A percentile compares a stretch with the other conserved stretches of the same genome.
These are phyloP conservation scores for Pleurotus platypus DNA, from an alignment of 768 basidiomycete species.

Conservation along the genomic window DNA sequence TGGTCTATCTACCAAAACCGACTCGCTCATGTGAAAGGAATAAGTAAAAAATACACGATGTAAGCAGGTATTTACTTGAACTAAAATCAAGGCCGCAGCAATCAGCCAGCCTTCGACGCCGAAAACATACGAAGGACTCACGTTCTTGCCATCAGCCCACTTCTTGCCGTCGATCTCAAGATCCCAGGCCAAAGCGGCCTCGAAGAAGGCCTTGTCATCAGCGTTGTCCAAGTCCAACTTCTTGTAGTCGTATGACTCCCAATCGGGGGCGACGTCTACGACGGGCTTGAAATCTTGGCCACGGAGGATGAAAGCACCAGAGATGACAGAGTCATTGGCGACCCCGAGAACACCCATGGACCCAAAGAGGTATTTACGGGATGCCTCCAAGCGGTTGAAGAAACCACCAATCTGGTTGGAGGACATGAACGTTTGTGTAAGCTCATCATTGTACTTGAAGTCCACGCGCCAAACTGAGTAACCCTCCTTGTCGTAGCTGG, in stretches of 20 bases:
- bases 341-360: slow-evolving; percentile 88
- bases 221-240: slow-evolving; percentile 71
- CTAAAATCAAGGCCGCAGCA: background rate
- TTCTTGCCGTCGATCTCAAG: slow-evolving; percentile 82
- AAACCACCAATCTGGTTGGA: slow-evolving; percentile 91
- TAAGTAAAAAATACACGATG: background rate
- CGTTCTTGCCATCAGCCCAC: slow-evolving; percentile 90
- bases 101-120: background rate
- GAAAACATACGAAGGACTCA: slow-evolving; percentile 35
- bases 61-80: background rate
- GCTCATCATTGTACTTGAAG: slow-evolving; percentile 96
- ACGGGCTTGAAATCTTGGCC: slow-evolving; percentile 72
- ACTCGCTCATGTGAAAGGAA: background rate
- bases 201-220: slow-evolving; percentile 86
- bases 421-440: slow-evolving; percentile 92
- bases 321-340: slow-evolving; percentile 73
- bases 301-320: slow-evolving; percentile 79
- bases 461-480: slow-evolving; percentile 91
- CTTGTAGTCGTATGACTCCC: slow-evolving; percentile 82
- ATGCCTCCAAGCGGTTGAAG: slow-evolving; percentile 97
- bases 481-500: slow-evolving; percentile 82
- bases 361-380: slow-evolving; percentile 94
- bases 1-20: background rate
- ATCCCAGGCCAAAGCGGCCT: slow-evolving; percentile 93
- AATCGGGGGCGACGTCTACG: slow-evolving; percentile 84